Evolutionary conservation across 306 rosid species (phyloP).

Genomic region (Gynostemma pentaphyllum): DNA sequence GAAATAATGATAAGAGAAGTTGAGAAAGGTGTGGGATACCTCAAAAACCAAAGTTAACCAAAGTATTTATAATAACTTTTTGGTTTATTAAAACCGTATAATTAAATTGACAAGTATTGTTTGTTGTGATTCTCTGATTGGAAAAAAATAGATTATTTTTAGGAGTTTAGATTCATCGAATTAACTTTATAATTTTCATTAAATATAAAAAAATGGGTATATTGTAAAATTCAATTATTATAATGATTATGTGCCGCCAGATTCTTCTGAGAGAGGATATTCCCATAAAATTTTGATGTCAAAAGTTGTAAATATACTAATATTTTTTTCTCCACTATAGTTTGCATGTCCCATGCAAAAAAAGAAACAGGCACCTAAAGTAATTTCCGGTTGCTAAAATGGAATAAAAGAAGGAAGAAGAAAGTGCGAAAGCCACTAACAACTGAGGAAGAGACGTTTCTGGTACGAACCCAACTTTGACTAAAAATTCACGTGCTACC

Average conservation of each 20-base stretch:
- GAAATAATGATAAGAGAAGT: neutral
- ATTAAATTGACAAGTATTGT: too few species aligned
- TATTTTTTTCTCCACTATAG: constrained; percentile 4
- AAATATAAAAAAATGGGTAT: too few species aligned
- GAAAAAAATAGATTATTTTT: too few species aligned
- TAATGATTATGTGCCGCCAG: constrained; percentile 32
- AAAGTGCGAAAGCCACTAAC: constrained; percentile 6
- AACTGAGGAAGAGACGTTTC: neutral
- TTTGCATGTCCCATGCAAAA: constrained; percentile 43
- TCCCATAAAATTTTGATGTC: too few species aligned
- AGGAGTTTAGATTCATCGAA: neutral
- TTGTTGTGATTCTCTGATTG: too few species aligned
- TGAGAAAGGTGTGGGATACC: constrained; percentile 8
- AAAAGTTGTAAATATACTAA: too few species aligned
- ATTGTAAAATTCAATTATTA: constrained; percentile 13
- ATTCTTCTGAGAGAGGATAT: constrained; percentile 17
- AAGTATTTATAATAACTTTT: constrained; percentile 57
- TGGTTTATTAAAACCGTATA: too few species aligned
- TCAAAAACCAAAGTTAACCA: constrained; percentile 5
- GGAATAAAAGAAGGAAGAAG: neutral
- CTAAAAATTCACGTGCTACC: constrained; percentile 1
- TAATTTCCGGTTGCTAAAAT: neutral
- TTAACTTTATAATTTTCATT: too few species aligned
- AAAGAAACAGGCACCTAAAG: constrained; percentile 1
- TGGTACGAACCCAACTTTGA: neutral